These are phyloP conservation scores for Fusarium ramigenum DNA, from an alignment of 2,329 filamentous ascomycete species.

Conservation along the genomic window DNA sequence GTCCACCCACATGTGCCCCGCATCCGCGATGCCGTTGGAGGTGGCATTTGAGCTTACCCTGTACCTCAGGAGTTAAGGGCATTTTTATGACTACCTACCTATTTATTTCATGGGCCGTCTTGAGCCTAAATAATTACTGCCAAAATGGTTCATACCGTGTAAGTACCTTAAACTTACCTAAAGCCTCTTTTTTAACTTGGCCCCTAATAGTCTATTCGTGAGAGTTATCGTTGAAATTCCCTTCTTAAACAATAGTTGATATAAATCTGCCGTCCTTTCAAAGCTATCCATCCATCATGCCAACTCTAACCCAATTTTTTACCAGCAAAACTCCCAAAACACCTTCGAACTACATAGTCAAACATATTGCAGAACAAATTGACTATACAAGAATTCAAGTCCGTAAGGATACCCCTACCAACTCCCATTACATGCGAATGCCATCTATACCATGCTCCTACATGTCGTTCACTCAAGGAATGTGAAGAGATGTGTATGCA, in stretches of 20 bases:
- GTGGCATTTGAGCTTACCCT: constrained; percentile 25
- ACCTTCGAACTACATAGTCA: constrained; percentile 7
- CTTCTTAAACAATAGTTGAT: background rate
- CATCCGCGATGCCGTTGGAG: background rate
- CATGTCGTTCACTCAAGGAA: constrained; percentile 74
- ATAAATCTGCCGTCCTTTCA: background rate
- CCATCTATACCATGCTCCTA: background rate
- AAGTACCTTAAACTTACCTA: background rate
- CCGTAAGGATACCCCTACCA: constrained; percentile 10
- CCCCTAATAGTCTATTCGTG: background rate
- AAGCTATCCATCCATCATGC: background rate
- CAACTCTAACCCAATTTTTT: constrained; percentile 24
- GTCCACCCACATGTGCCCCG: constrained; percentile 22
- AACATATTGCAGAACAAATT: background rate
- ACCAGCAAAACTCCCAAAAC: constrained; percentile 30
- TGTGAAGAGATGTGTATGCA: constrained; percentile 96
- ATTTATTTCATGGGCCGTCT: background rate
- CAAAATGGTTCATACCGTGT: background rate
- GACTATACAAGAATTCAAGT: background rate
- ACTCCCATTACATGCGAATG: constrained; percentile 19
- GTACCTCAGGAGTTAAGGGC: background rate
- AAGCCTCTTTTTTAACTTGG: background rate
- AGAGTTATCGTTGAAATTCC: background rate
- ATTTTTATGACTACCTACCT: no score
- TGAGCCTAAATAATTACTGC: background rate